phyloP scores from a whole-genome alignment of 2,329 filamentous ascomycete species.

The Fusarium sp. region DNA sequence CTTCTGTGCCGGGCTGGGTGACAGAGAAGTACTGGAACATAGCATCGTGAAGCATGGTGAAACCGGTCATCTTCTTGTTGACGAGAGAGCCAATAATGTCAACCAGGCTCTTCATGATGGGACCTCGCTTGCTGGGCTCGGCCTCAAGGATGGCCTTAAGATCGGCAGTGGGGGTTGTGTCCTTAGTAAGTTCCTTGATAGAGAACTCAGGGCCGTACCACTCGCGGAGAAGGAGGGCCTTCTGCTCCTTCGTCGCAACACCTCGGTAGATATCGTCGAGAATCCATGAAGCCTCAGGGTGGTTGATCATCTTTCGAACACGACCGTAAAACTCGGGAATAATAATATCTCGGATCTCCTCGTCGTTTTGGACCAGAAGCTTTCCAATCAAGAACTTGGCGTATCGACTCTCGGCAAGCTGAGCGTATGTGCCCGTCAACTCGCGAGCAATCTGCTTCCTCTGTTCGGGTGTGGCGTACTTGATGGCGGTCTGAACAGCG shows the following conservation, averaged over 20 bases:
- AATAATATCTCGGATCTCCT: constrained; percentile 87
- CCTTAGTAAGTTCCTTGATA: constrained; percentile 73
- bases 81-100: constrained; percentile 92
- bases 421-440: constrained; percentile 84
- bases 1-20: constrained; percentile 79
- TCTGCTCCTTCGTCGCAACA: constrained; percentile 87
- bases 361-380: constrained; percentile 90
- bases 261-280: constrained; percentile 95
- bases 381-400: constrained; percentile 98
- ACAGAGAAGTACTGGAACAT: constrained; percentile 97
- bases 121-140: constrained; percentile 85
- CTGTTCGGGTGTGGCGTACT: constrained; percentile 90
- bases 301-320: constrained; percentile 92
- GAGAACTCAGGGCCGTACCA: constrained; percentile 98
- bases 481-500: constrained; percentile 95
- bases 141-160: constrained; percentile 79
- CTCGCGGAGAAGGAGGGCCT: constrained; percentile 85
- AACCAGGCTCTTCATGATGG: constrained; percentile 86
- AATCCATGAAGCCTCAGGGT: constrained; percentile 97
- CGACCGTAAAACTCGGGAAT: constrained; percentile 96
- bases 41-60: constrained; percentile 97
- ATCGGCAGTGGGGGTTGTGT: constrained; percentile 71
- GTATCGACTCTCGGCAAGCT: constrained; percentile 93
- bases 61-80: constrained; percentile 96
- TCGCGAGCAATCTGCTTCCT: constrained; percentile 88